Conservation (phyloP, 371 early-diverging fungal species). For the Apophysomyces ossiformis region DNA sequence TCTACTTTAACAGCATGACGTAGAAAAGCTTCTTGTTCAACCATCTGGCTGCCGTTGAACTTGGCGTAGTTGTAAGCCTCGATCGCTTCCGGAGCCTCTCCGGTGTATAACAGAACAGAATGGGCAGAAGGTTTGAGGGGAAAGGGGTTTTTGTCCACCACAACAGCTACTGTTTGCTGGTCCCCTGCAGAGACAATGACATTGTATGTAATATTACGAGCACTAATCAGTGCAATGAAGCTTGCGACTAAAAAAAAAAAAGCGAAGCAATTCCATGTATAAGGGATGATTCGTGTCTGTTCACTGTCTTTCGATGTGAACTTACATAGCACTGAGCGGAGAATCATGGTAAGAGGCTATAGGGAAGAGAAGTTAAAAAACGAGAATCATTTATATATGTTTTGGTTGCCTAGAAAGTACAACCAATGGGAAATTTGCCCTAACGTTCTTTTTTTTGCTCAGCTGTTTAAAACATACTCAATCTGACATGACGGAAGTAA, state of each 20-base stretch:
- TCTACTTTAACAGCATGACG: constrained; percentile 13
- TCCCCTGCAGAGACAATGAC: not conserved
- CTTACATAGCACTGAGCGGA: too few relatives aligned
- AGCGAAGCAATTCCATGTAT: not conserved
- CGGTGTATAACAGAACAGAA: constrained; percentile 6
- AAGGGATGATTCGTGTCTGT: too few relatives aligned
- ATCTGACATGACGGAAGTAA: too few relatives aligned
- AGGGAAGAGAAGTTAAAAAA: too few relatives aligned
- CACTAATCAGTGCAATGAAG: not conserved
- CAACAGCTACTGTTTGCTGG: constrained; percentile 13
- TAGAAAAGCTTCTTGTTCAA: constrained; percentile 19
- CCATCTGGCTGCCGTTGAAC: constrained; percentile 13
- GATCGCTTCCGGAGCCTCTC: constrained; percentile 29
- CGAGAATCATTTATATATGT: too few relatives aligned
- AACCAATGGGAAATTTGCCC: too few relatives aligned
- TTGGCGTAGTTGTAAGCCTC: constrained; percentile 25
- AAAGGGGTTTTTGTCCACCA: constrained; percentile 10
- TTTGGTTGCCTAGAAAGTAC: too few relatives aligned
- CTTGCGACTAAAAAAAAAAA: not conserved
- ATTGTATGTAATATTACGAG: constrained; percentile 10
- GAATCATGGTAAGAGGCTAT: too few relatives aligned
- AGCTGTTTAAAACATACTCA: too few relatives aligned
- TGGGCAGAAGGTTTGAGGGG: constrained; percentile 11
- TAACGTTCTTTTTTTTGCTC: too few relatives aligned
- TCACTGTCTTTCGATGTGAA: too few relatives aligned